A percentile compares a stretch with the other conserved stretches of the same genome.
These are phyloP conservation scores for Petunia hybrid DNA, from an alignment of 305 asterid species.

Conservation along the genomic window DNA sequence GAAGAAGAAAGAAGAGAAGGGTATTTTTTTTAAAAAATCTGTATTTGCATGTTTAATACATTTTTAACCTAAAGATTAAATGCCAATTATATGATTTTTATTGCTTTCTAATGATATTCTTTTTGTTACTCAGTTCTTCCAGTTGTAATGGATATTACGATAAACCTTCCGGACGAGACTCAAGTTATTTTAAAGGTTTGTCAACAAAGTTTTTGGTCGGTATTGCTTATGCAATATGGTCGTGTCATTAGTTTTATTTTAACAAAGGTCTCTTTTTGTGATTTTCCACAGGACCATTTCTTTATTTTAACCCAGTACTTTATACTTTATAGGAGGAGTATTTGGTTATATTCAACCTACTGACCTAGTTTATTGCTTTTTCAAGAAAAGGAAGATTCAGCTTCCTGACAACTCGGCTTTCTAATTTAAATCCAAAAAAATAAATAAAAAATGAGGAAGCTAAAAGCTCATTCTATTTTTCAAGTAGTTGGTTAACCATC, in stretches of 20 bases:
- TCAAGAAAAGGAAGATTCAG: not conserved
- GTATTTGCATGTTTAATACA: not conserved
- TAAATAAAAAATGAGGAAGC: not conserved
- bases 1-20: constrained; percentile 98
- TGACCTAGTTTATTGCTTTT: constrained; percentile 11
- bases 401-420: constrained; percentile 19
- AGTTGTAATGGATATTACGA: constrained; percentile 78
- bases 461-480: not conserved
- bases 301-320: not conserved
- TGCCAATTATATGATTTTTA: not conserved
- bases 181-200: constrained; percentile 84
- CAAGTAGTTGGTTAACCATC: constrained; percentile 14
- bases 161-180: constrained; percentile 86
- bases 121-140: constrained; percentile 76
- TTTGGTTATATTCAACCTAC: not conserved
- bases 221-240: not conserved
- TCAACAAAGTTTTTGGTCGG: not conserved
- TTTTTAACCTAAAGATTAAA: not conserved
- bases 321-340: not conserved
- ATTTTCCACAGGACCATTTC: not conserved
- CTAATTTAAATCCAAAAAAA: constrained; percentile 1
- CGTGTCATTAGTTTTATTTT: not conserved
- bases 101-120: not conserved
- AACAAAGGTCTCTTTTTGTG: not conserved
- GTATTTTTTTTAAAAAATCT: constrained; percentile 39